A percentile compares a stretch with the other conserved stretches of the same genome.
Evolutionary conservation across 2,329 filamentous ascomycete species (phyloP).

Genomic region (Davidsoniella neocaledoniae): DNA sequence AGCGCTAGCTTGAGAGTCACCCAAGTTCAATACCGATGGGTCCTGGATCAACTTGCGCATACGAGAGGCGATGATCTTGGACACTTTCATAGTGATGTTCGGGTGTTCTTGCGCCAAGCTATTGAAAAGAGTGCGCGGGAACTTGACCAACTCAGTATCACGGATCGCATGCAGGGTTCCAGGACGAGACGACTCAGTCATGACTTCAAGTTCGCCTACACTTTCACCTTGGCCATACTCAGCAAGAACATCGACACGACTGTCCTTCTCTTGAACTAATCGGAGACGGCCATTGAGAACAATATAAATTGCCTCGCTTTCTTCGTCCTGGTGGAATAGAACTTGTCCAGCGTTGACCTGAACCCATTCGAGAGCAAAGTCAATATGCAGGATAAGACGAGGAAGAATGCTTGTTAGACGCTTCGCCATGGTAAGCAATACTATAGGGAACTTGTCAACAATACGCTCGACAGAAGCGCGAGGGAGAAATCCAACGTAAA

Average conservation of each 20-base stretch:
- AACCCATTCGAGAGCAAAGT: slow-evolving; percentile 96
- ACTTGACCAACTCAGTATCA: slow-evolving; percentile 90
- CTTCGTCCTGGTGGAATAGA: slow-evolving; percentile 82
- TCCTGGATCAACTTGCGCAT: slow-evolving; percentile 84
- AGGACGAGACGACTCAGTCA: slow-evolving; percentile 83
- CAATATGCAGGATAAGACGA: slow-evolving; percentile 81
- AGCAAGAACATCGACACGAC: slow-evolving; percentile 68
- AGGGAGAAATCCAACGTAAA: slow-evolving; percentile 91
- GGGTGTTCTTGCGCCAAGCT: slow-evolving; percentile 93
- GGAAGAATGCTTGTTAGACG: slow-evolving; percentile 78
- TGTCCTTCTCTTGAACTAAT: slow-evolving; percentile 65
- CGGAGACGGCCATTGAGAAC: slow-evolving; percentile 86
- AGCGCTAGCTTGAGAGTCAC: slow-evolving; percentile 31
- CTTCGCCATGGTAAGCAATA: slow-evolving; percentile 91
- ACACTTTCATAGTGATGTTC: slow-evolving; percentile 97
- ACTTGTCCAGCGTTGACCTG: slow-evolving; percentile 92
- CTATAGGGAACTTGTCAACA: slow-evolving; percentile 80
- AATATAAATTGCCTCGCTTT: slow-evolving; percentile 96
- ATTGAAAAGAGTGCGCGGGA: slow-evolving; percentile 91
- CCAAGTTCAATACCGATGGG: slow-evolving; percentile 48
- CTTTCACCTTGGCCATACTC: slow-evolving; percentile 97
- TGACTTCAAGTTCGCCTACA: slow-evolving; percentile 88
- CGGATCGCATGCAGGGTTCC: slow-evolving; percentile 90
- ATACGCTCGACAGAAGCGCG: slow-evolving; percentile 74
- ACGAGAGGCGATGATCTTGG: slow-evolving; percentile 89